Evolutionary conservation across 2,329 filamentous ascomycete genomes (phyloP).

Genomic region (Xylaria sp.): DNA sequence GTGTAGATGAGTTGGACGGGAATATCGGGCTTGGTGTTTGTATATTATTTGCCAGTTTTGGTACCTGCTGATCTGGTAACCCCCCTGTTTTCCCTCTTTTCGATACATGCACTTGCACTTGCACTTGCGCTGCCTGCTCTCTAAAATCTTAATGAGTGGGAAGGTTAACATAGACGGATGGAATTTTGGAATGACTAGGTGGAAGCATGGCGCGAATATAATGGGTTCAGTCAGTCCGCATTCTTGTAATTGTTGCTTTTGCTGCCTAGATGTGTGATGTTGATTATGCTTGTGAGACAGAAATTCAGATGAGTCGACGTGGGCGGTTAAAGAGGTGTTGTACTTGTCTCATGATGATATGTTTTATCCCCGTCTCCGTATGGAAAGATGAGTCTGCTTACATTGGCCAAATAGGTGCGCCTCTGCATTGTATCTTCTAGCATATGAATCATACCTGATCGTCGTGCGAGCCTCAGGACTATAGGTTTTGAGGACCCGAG

Average conservation of each 20-base stretch:
- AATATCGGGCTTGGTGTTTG: slow-evolving; percentile 14
- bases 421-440: no score
- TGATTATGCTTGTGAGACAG: background rate
- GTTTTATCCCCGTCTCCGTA: no score
- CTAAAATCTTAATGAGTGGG: background rate
- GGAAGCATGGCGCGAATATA: slow-evolving; percentile 14
- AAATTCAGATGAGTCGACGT: background rate
- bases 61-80: background rate
- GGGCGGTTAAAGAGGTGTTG: background rate
- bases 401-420: no score
- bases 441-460: no score
- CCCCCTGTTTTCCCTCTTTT: background rate
- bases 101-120: background rate
- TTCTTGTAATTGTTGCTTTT: background rate
- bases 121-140: background rate
- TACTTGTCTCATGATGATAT: background rate
- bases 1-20: background rate
- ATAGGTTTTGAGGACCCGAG: no score
- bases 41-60: slow-evolving; percentile 21
- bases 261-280: background rate
- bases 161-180: slow-evolving; percentile 17
- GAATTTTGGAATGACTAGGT: background rate
- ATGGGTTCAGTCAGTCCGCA: background rate
- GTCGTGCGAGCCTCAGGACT: no score
- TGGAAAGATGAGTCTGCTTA: no score